These are phyloP conservation scores for Pythium myriotylum DNA, from an alignment of 352 stramenopile species.

Conservation along the genomic window DNA sequence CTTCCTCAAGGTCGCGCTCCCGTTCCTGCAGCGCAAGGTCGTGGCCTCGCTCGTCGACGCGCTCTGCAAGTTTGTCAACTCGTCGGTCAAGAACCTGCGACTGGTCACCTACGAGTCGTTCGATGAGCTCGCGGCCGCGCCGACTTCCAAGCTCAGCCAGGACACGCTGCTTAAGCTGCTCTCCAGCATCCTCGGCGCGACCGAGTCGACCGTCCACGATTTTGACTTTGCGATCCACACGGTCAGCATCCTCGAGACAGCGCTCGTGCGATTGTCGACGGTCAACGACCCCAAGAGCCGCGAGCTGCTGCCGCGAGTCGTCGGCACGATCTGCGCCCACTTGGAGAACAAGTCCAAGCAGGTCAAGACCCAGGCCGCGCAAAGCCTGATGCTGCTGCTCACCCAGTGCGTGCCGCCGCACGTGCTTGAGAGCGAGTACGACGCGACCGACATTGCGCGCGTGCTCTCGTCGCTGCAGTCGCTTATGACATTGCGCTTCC, in stretches of 20 bases:
- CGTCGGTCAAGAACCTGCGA: conserved; percentile 73
- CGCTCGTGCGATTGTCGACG: conserved; percentile 66
- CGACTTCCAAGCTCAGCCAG: conserved; percentile 60
- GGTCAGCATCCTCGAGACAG: conserved; percentile 65
- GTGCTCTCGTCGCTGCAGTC: conserved; percentile 79
- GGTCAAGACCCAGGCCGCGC: conserved; percentile 65
- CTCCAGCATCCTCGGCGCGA: conserved; percentile 56
- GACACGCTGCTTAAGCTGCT: conserved; percentile 73
- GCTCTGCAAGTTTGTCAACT: conserved; percentile 73
- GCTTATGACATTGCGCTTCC: conserved; percentile 84
- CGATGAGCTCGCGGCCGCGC: conserved; percentile 55
- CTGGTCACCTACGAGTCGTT: conserved; percentile 81
- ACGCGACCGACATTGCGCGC: conserved; percentile 62
- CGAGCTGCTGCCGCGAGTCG: conserved; percentile 77
- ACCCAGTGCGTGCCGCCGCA: conserved; percentile 57
- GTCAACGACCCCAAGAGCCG: conserved; percentile 58
- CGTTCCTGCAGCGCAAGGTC: conserved; percentile 81
- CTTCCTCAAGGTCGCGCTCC: conserved; percentile 79
- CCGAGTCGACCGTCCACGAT: conserved; percentile 66
- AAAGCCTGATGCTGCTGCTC: conserved; percentile 68
- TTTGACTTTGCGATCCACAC: conserved; percentile 59
- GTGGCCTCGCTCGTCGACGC: conserved; percentile 74
- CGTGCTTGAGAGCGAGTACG: conserved; percentile 55
- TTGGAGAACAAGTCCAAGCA: conserved; percentile 58
- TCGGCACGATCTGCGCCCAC: conserved; percentile 70